phyloP scores from a whole-genome alignment of 177 flowering plant genomes.

The Vitis hybrid region DNA sequence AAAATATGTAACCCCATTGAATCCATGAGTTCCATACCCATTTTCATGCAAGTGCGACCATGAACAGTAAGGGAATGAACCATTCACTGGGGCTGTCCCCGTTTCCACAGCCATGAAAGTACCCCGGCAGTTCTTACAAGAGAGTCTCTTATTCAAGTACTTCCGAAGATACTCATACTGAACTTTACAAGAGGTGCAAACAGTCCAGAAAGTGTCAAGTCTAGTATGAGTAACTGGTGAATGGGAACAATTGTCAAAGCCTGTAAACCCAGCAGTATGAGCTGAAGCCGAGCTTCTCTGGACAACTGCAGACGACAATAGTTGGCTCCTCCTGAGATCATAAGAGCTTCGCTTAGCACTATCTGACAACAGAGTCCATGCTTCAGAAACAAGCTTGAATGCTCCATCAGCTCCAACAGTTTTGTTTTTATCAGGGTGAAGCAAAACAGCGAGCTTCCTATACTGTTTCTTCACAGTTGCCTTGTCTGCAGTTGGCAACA shows the following conservation, averaged over 20 bases:
- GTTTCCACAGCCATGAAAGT: slow-evolving; percentile 70
- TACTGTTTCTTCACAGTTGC: slow-evolving; percentile 59
- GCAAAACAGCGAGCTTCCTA: slow-evolving; percentile 68
- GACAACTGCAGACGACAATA: slow-evolving; percentile 20
- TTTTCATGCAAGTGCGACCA: slow-evolving; percentile 40
- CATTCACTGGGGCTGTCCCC: slow-evolving; percentile 52
- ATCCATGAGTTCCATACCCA: slow-evolving; percentile 58
- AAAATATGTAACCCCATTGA: slow-evolving; percentile 41
- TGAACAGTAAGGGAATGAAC: slow-evolving; percentile 44
- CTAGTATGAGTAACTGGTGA: slow-evolving; percentile 36
- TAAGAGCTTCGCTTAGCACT: slow-evolving; percentile 40
- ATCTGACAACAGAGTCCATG: slow-evolving; percentile 65
- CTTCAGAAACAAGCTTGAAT: slow-evolving; percentile 76
- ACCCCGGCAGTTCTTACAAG: slow-evolving; percentile 75
- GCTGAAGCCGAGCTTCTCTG: slow-evolving; percentile 29
- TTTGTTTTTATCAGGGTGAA: slow-evolving; percentile 82
- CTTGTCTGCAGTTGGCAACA: slow-evolving; percentile 55
- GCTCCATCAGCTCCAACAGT: slow-evolving; percentile 79
- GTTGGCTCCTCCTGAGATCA: slow-evolving; percentile 45
- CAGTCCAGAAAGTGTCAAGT: slow-evolving; percentile 74
- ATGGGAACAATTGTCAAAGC: slow-evolving; percentile 27
- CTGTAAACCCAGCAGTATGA: slow-evolving; percentile 30
- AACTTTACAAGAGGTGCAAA: slow-evolving; percentile 71
- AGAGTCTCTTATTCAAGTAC: slow-evolving; percentile 66
- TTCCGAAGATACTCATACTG: slow-evolving; percentile 83